These are phyloP conservation scores for Metschnikowia hibisci DNA, from an alignment of 805 yeast genomes.

Conservation along the genomic window DNA sequence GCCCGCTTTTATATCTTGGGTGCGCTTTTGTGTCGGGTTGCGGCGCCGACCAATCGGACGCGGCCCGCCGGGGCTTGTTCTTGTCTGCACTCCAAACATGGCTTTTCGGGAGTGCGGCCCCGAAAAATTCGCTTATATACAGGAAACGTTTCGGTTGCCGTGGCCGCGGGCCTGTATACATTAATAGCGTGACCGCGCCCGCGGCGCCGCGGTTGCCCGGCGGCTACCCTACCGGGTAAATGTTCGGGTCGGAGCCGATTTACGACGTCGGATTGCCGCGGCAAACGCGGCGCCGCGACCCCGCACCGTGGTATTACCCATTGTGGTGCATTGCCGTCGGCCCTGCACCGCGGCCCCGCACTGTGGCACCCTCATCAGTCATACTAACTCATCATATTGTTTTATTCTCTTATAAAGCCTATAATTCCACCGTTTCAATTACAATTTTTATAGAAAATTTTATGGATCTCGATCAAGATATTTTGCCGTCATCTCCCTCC, in stretches of 20 bases:
- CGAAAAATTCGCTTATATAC: background rate
- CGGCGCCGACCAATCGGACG: conserved; percentile 3
- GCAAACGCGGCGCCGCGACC: no score
- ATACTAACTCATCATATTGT: background rate
- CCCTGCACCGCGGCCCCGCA: background rate
- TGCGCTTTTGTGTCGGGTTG: background rate
- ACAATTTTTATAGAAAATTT: no score
- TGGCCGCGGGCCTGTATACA: no score
- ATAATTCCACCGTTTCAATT: background rate
- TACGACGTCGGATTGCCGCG: background rate
- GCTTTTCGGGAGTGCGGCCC: background rate
- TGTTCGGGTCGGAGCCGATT: no score
- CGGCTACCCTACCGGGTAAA: no score
- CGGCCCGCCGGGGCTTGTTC: background rate
- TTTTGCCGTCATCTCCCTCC: background rate
- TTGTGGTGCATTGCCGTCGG: background rate
- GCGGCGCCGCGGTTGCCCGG: no score
- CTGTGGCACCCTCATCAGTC: background rate
- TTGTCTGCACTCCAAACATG: background rate
- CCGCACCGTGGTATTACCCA: background rate
- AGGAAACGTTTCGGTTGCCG: no score
- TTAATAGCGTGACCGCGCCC: no score
- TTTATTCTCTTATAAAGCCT: no score
- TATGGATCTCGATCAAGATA: background rate
- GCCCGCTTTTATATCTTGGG: conserved; percentile 1